Evolutionary conservation across 2,329 filamentous ascomycete species (phyloP).

Genomic region (Amylocarpus encephaloides): DNA sequence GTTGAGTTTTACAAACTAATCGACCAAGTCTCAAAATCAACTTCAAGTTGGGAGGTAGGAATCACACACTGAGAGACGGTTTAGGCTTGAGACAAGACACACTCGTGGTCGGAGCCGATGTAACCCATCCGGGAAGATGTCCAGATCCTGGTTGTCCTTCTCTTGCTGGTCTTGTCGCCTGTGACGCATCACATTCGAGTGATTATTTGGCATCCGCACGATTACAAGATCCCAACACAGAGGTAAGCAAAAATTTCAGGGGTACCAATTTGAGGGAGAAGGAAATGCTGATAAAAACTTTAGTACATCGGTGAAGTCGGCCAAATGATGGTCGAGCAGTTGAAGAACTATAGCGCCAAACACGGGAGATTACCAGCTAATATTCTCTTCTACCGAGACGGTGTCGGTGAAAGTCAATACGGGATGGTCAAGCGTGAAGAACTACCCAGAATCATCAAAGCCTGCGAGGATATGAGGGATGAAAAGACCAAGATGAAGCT

Average conservation of each 20-base stretch:
- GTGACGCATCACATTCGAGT: slow-evolving; percentile 47
- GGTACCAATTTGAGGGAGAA: no score
- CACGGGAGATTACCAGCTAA: background rate
- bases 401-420: slow-evolving; percentile 32
- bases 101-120: slow-evolving; percentile 81
- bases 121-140: slow-evolving; percentile 75
- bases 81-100: slow-evolving; percentile 58
- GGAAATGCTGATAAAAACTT: slow-evolving; percentile 33
- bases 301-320: slow-evolving; percentile 34
- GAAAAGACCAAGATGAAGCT: no score
- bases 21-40: slow-evolving; percentile 63
- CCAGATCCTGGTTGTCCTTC: slow-evolving; percentile 51
- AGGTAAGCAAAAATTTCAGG: no score
- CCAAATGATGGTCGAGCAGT: slow-evolving; percentile 12
- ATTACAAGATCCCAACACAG: slow-evolving; percentile 73
- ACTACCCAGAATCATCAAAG: slow-evolving; percentile 20
- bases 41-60: slow-evolving; percentile 65
- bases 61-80: slow-evolving; percentile 53
- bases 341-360: slow-evolving; percentile 28
- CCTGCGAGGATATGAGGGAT: no score
- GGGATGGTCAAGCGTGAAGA: slow-evolving; percentile 28
- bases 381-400: slow-evolving; percentile 28
- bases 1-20: no score
- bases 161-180: slow-evolving; percentile 73
- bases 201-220: slow-evolving; percentile 71